Percentiles rank a stretch among this genome's conserved stretches.
Conservation (phyloP, 331 rosid species). For the Rosa hybrid region DNA sequence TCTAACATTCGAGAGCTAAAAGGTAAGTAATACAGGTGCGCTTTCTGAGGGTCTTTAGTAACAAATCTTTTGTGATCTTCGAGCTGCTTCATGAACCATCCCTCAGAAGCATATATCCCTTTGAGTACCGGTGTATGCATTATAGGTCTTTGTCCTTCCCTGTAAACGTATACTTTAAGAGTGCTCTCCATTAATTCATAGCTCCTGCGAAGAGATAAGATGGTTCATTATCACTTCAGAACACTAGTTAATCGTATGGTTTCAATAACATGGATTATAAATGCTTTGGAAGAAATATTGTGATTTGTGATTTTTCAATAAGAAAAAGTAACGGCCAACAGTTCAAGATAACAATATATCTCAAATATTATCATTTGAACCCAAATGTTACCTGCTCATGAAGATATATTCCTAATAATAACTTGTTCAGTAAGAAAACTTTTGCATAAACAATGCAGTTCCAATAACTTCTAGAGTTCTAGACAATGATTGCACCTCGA, state of each 20-base stretch:
- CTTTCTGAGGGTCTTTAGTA: conserved; percentile 58
- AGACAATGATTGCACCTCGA: background rate
- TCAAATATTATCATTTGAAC: background rate
- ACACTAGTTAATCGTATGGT: background rate
- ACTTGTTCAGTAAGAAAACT: background rate
- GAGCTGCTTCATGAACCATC: conserved; percentile 90
- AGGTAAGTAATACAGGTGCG: conserved; percentile 92
- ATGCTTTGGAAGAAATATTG: conserved; percentile 6
- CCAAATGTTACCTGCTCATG: background rate
- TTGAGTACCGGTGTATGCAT: conserved; percentile 72
- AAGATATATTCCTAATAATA: background rate
- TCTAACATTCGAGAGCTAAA: conserved; percentile 87
- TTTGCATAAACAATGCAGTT: conserved; percentile 5
- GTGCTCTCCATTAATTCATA: conserved; percentile 86
- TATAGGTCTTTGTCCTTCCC: conserved; percentile 77
- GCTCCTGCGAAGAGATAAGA: conserved; percentile 53
- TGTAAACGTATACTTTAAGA: conserved; percentile 77
- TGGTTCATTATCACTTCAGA: conserved; percentile 6
- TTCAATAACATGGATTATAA: background rate
- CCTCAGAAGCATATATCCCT: conserved; percentile 97
- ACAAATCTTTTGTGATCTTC: conserved; percentile 70
- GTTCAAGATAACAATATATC: background rate
- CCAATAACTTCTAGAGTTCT: conserved; percentile 1
- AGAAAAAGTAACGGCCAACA: background rate
- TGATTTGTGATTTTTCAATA: background rate